These are phyloP conservation scores for Oryza brachyantha DNA, from an alignment of 176 grass and related monocot species.

Conservation along the genomic window DNA sequence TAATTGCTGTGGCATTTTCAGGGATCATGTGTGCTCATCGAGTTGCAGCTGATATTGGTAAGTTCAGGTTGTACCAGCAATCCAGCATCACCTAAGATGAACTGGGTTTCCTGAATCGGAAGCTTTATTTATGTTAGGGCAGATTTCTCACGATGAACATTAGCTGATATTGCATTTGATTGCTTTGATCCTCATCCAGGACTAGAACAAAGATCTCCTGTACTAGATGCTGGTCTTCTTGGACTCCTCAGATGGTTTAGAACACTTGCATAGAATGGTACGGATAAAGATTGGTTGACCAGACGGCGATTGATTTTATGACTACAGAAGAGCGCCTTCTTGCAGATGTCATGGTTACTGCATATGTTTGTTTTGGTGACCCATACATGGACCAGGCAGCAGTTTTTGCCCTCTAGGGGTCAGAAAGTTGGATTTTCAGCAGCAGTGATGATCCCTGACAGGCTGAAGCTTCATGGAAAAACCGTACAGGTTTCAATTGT, in stretches of 20 bases:
- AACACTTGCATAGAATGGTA: conserved; percentile 46
- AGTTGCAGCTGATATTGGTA: conserved; percentile 96
- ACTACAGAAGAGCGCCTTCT: not conserved
- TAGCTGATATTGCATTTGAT: not conserved
- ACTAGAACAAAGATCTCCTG: conserved; percentile 72
- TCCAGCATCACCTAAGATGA: not conserved
- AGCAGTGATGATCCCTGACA: not conserved
- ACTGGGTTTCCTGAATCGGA: not conserved
- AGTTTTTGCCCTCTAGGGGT: not conserved
- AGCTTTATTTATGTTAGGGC: not conserved
- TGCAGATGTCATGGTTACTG: not conserved
- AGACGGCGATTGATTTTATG: not conserved
- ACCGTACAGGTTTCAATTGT: not conserved
- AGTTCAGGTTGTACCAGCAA: not conserved
- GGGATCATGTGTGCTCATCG: conserved; percentile 95
- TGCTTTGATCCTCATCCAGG: conserved; percentile 42
- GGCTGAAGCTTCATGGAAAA: not conserved
- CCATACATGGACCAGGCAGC: not conserved
- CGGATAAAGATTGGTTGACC: not conserved
- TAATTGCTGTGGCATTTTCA: conserved; percentile 94
- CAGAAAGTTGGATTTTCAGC: not conserved
- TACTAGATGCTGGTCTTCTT: conserved; percentile 80
- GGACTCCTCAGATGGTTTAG: conserved; percentile 80
- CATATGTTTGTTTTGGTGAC: not conserved
- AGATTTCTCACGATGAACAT: no score